Conservation (phyloP, 2,329 filamentous ascomycete genomes). For the Pseudocercospora fijiensis region DNA sequence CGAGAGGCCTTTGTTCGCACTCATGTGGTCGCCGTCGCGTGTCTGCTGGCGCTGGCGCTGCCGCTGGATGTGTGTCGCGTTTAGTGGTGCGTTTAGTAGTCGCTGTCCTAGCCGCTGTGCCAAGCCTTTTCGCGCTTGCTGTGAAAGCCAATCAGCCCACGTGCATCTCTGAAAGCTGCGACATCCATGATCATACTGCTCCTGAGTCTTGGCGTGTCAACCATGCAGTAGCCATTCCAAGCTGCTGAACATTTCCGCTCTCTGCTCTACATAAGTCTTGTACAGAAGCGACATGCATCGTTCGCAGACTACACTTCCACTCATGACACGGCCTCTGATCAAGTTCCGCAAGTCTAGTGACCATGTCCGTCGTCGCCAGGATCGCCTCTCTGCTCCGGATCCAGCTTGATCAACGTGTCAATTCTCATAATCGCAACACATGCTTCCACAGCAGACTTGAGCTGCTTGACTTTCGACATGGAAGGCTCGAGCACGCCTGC, state of each 20-base stretch:
- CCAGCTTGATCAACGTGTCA: slow-evolving; percentile 96
- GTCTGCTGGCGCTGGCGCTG: not conserved
- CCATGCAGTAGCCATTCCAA: too few relatives aligned
- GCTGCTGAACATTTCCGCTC: not conserved
- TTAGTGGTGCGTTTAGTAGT: not conserved
- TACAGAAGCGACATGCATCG: not conserved
- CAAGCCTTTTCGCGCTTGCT: not conserved
- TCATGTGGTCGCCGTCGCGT: not conserved
- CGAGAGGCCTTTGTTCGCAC: not conserved
- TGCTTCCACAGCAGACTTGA: slow-evolving; percentile 97
- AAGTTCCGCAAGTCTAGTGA: slow-evolving; percentile 28
- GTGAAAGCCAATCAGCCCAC: not conserved
- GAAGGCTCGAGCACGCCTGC: slow-evolving; percentile 92
- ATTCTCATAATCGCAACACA: slow-evolving; percentile 99
- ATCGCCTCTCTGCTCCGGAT: slow-evolving; percentile 74
- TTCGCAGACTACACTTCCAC: not conserved
- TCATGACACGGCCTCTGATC: not conserved
- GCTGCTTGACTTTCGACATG: slow-evolving; percentile 96
- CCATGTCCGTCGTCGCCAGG: slow-evolving; percentile 66
- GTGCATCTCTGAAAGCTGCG: not conserved
- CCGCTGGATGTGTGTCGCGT: not conserved
- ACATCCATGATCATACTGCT: not conserved
- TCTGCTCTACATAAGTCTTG: slow-evolving; percentile 2
- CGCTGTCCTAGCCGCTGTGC: not conserved
- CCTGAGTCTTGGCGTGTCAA: not conserved